phyloP scores from a whole-genome alignment of 139 green algal species.

The Eudorina sp. region DNA sequence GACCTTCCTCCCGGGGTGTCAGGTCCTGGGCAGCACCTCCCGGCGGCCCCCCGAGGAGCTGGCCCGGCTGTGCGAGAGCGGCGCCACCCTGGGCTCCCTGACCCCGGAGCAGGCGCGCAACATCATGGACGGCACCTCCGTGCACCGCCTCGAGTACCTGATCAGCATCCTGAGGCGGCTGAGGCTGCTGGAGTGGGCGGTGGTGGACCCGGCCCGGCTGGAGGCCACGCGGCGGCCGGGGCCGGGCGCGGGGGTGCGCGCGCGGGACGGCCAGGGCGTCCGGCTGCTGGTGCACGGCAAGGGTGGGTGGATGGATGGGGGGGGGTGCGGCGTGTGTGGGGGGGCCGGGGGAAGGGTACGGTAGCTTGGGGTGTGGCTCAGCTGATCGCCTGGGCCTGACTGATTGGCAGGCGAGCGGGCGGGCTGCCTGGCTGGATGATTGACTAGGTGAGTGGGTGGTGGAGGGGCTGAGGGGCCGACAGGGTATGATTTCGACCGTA shows the following conservation, averaged over 20 bases:
- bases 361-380: too few relatives aligned
- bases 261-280: slow-evolving; percentile 1
- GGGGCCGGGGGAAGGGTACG: too few relatives aligned
- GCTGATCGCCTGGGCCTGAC: too few relatives aligned
- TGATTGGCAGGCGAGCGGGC: too few relatives aligned
- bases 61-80: slow-evolving; percentile 51
- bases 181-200: slow-evolving; percentile 41
- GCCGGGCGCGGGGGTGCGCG: background rate
- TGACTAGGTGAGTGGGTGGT: too few relatives aligned
- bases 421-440: too few relatives aligned
- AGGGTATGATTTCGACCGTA: too few relatives aligned
- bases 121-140: slow-evolving; percentile 33
- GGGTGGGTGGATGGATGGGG: slow-evolving; percentile 6
- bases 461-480: too few relatives aligned
- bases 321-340: background rate
- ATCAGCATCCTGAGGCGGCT: slow-evolving; percentile 20
- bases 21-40: slow-evolving; percentile 52
- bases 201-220: background rate
- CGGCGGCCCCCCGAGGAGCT: slow-evolving; percentile 38
- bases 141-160: slow-evolving; percentile 35
- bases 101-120: slow-evolving; percentile 18
- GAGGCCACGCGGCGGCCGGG: background rate
- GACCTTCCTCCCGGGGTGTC: too few relatives aligned
- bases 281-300: slow-evolving; percentile 21
- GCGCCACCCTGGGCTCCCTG: slow-evolving; percentile 5